Evolutionary conservation across 805 yeast genomes (phyloP).

Genomic region (Danielia oregonensis): DNA sequence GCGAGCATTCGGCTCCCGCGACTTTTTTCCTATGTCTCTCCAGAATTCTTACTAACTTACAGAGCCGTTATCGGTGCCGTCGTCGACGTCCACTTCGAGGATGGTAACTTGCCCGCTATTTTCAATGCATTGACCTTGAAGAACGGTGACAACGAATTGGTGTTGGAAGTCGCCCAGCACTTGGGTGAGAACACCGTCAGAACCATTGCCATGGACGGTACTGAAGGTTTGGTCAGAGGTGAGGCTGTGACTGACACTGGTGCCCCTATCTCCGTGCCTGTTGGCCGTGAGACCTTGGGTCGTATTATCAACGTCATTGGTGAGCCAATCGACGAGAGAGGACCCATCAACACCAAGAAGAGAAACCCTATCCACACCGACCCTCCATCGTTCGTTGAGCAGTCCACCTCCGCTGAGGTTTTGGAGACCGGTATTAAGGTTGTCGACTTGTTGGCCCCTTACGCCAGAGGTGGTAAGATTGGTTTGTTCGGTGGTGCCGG

Average conservation of each 20-base stretch:
- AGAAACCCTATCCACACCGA: conserved; percentile 99
- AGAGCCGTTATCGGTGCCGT: conserved; percentile 99
- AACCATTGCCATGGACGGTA: conserved; percentile 99
- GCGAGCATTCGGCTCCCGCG: conserved; percentile 6
- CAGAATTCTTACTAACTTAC: conserved; percentile 30
- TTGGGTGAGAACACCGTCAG: conserved; percentile 99
- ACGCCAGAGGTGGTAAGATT: conserved; percentile 99
- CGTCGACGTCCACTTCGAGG: conserved; percentile 98
- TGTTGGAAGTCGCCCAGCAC: conserved; percentile 98
- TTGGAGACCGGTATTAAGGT: conserved; percentile 99
- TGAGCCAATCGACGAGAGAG: conserved; percentile 99
- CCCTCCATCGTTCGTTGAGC: conserved; percentile 94
- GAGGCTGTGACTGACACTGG: conserved; percentile 90
- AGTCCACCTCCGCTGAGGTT: conserved; percentile 96
- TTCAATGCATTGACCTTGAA: conserved; percentile 92
- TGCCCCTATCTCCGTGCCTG: conserved; percentile 98
- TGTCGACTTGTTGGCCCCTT: conserved; percentile 98
- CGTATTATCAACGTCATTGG: conserved; percentile 98
- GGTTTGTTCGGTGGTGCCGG: conserved; percentile 99
- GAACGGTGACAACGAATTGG: conserved; percentile 72
- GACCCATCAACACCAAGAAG: conserved; percentile 90
- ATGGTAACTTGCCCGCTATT: conserved; percentile 95
- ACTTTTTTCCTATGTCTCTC: not conserved
- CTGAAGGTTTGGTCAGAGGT: conserved; percentile 99
- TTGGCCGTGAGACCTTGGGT: conserved; percentile 98